Conservation (phyloP, 1,284 basidiomycete genomes). For the Austroboletus olivaceoglutinosus region DNA sequence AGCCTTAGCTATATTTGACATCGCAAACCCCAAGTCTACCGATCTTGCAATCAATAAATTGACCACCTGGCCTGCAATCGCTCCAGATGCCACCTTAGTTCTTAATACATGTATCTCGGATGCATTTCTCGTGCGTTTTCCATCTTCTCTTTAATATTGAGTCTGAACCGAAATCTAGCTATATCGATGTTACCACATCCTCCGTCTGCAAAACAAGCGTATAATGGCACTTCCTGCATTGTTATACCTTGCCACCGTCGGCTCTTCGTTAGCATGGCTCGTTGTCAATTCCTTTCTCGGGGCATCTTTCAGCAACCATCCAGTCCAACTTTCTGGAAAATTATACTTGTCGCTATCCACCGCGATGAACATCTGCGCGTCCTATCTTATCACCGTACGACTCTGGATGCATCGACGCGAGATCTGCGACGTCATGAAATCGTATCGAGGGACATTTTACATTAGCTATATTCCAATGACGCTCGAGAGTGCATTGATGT, state of each 20-base stretch:
- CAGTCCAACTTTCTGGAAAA: slow-evolving; percentile 15
- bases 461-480: slow-evolving; percentile 24
- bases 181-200: slow-evolving; percentile 21
- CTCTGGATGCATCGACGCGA: slow-evolving; percentile 19
- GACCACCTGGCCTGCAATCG: slow-evolving; percentile 16
- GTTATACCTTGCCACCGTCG: slow-evolving; percentile 19
- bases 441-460: slow-evolving; percentile 17
- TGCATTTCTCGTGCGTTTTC: slow-evolving; percentile 23
- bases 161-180: slow-evolving; percentile 14
- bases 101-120: slow-evolving; percentile 27
- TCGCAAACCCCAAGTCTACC: too few relatives aligned
- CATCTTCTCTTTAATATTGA: too few relatives aligned
- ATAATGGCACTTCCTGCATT: not conserved
- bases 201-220: slow-evolving; percentile 13
- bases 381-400: slow-evolving; percentile 12
- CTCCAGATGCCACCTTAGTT: slow-evolving; percentile 9
- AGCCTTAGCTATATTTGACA: too few relatives aligned
- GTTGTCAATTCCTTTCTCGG: slow-evolving; percentile 7
- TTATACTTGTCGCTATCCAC: slow-evolving; percentile 18
- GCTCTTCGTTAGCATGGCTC: slow-evolving; percentile 18
- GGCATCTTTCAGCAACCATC: slow-evolving; percentile 7
- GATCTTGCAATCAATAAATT: not conserved
- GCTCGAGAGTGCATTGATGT: slow-evolving; percentile 25
- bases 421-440: slow-evolving; percentile 6
- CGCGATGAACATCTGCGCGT: slow-evolving; percentile 13